Conservation (phyloP, 2,329 filamentous ascomycete genomes). For the Ceratocystis cubensis region DNA sequence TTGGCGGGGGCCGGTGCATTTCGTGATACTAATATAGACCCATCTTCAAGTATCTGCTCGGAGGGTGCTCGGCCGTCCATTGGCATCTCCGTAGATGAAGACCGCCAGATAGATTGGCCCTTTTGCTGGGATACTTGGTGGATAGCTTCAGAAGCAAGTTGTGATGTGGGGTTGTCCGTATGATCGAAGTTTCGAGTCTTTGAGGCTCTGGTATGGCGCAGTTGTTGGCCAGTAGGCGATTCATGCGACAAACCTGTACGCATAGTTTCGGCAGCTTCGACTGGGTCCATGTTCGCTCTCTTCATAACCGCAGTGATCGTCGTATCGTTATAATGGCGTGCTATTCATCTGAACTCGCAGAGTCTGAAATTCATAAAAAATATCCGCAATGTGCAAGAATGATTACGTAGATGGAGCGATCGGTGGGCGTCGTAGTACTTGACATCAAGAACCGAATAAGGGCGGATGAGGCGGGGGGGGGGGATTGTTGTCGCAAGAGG, state of each 20-base stretch:
- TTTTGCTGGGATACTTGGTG: neutral
- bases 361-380: too few species aligned
- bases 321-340: too few species aligned
- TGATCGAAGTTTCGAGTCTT: neutral
- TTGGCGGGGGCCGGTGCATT: neutral
- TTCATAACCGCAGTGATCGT: too few species aligned
- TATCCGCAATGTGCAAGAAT: neutral
- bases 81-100: neutral
- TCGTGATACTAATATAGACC: constrained; percentile 3
- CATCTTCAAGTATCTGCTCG: neutral
- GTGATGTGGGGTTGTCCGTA: neutral
- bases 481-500: neutral
- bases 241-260: neutral
- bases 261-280: neutral
- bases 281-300: neutral
- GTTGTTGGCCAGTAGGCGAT: neutral
- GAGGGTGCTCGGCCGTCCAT: neutral
- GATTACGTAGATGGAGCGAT: neutral
- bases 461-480: neutral
- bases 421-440: neutral
- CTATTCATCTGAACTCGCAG: too few species aligned
- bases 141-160: neutral
- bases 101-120: neutral
- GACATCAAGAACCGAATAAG: neutral
- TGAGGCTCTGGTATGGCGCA: neutral